Conservation (phyloP, 345 rosid genomes). For the Syzygium grande region DNA sequence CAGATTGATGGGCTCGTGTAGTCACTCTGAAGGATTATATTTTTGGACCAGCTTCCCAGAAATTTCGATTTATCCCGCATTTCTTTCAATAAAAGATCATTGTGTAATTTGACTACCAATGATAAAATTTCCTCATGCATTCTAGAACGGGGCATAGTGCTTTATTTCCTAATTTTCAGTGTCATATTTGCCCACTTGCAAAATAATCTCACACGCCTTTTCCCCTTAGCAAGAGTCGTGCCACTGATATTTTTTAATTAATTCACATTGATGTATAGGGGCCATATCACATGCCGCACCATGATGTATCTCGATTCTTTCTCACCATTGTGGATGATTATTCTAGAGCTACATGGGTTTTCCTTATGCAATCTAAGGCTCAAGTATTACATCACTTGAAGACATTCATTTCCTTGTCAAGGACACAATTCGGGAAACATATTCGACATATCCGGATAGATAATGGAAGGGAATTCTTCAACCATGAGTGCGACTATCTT, state of each 20-base stretch:
- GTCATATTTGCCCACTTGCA: not conserved
- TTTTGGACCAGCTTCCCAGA: too few relatives aligned
- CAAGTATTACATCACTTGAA: too few relatives aligned
- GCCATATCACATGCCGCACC: not conserved
- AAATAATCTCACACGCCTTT: not conserved
- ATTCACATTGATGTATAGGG: not conserved
- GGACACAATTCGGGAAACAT: not conserved
- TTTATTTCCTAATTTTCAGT: not conserved
- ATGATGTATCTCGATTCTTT: not conserved
- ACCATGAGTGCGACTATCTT: not conserved
- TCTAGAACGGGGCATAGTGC: not conserved
- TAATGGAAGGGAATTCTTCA: not conserved
- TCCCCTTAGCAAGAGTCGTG: too few relatives aligned
- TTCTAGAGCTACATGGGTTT: not conserved
- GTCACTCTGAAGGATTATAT: too few relatives aligned
- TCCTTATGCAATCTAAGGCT: not conserved
- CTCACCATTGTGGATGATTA: too few relatives aligned
- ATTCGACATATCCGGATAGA: accelerated
- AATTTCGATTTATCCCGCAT: too few relatives aligned
- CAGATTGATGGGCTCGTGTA: too few relatives aligned
- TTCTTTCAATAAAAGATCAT: not conserved
- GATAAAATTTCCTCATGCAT: not conserved
- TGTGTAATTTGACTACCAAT: not conserved
- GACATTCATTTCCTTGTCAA: not conserved
- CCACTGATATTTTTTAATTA: accelerated